Evolutionary conservation across 371 early-diverging fungal genomes (phyloP).

Genomic region (Apophysomyces trapeziformis): DNA sequence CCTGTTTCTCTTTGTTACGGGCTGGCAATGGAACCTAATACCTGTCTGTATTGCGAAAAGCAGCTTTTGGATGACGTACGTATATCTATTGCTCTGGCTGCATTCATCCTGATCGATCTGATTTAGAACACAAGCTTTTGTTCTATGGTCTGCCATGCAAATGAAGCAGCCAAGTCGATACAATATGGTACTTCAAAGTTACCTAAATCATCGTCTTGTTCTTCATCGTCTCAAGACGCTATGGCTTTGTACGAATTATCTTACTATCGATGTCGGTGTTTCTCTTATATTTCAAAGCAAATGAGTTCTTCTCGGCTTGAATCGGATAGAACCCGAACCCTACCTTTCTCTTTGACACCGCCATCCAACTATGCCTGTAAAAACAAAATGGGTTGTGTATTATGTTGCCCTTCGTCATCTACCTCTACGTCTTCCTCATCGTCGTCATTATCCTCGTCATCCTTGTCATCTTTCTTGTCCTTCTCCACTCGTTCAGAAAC

Average conservation of each 20-base stretch:
- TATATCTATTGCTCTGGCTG: neutral
- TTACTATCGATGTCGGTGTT: constrained; percentile 21
- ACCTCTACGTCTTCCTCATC: neutral
- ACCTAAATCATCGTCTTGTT: neutral
- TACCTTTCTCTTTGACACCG: neutral
- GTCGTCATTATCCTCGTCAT: neutral
- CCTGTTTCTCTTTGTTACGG: constrained; percentile 10
- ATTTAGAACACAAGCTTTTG: constrained; percentile 28
- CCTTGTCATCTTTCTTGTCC: neutral
- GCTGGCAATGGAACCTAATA: constrained; percentile 24
- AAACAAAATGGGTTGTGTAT: neutral
- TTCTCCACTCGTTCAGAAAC: neutral
- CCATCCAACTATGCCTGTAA: neutral
- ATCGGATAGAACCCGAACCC: neutral
- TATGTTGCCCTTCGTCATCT: neutral
- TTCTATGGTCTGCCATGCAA: constrained; percentile 26
- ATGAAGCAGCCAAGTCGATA: constrained; percentile 30
- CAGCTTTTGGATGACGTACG: constrained; percentile 28
- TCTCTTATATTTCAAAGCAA: constrained; percentile 13
- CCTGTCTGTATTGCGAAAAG: constrained; percentile 36
- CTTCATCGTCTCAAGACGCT: neutral
- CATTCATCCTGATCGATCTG: neutral
- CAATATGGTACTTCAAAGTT: constrained; percentile 3
- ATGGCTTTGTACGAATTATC: constrained; percentile 17
- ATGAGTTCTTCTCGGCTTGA: neutral